Conservation (phyloP, 352 stramenopile genomes). For the Globisporangium yorkense region DNA sequence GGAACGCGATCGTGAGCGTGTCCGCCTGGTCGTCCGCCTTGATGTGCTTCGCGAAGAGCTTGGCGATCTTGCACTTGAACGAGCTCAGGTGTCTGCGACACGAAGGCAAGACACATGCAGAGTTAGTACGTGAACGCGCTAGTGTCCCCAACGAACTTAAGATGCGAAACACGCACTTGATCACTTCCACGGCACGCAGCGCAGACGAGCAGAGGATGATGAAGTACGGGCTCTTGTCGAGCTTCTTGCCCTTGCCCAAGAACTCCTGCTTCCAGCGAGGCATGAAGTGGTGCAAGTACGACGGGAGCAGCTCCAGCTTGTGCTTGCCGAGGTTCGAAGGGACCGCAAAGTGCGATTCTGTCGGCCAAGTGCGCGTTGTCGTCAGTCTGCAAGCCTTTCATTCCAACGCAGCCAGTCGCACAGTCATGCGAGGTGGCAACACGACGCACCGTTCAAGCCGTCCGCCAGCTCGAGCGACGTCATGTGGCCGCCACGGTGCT, state of each 20-base stretch:
- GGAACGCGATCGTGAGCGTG: conserved; percentile 61
- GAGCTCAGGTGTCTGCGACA: conserved; percentile 47
- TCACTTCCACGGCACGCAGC: conserved; percentile 86
- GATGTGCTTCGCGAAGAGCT: conserved; percentile 95
- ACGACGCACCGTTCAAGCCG: conserved; percentile 51
- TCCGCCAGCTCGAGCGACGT: conserved; percentile 79
- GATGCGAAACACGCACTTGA: conserved; percentile 64
- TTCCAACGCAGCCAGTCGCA: background rate
- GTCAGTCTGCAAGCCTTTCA: background rate
- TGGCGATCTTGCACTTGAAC: conserved; percentile 91
- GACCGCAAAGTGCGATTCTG: conserved; percentile 65
- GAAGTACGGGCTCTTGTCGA: conserved; percentile 89
- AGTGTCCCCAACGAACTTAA: no score
- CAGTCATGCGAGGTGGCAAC: background rate
- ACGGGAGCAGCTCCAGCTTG: conserved; percentile 58
- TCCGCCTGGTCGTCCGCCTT: conserved; percentile 87
- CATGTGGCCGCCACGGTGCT: conserved; percentile 71
- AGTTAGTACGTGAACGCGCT: background rate
- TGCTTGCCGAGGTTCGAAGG: conserved; percentile 69
- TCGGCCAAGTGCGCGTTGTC: background rate
- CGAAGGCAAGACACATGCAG: background rate
- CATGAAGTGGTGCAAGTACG: conserved; percentile 72
- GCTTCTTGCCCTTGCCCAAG: conserved; percentile 59
- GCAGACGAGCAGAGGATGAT: conserved; percentile 91
- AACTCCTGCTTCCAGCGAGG: conserved; percentile 78